Conservation (phyloP, 306 rosid species). For the Cicer bijugum region DNA sequence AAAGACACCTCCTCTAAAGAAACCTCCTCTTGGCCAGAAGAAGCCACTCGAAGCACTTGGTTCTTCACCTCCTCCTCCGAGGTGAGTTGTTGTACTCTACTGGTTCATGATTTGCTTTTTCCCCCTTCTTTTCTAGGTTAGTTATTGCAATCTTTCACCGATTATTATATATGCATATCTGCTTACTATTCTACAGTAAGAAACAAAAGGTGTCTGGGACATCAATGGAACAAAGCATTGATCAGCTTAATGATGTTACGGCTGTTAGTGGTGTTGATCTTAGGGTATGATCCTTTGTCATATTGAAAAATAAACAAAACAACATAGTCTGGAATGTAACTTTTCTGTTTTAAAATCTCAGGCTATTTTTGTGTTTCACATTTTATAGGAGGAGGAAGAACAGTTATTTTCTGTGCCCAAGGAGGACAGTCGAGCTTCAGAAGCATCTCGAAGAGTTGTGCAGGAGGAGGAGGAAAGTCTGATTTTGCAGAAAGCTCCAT, state of each 20-base stretch:
- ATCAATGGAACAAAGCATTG: slow-evolving; percentile 86
- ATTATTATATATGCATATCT: slow-evolving; percentile 34
- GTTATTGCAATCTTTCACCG: neutral
- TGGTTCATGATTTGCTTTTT: slow-evolving; percentile 25
- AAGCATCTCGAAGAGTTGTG: slow-evolving; percentile 85
- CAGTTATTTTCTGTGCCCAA: slow-evolving; percentile 85
- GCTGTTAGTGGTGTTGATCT: slow-evolving; percentile 98
- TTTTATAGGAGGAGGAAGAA: slow-evolving; percentile 86
- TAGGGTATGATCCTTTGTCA: slow-evolving; percentile 63
- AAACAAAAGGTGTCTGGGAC: slow-evolving; percentile 86
- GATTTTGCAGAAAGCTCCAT: slow-evolving; percentile 75
- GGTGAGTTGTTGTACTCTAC: slow-evolving; percentile 52
- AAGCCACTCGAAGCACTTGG: slow-evolving; percentile 86
- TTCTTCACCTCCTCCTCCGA: slow-evolving; percentile 79
- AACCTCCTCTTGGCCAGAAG: slow-evolving; percentile 78
- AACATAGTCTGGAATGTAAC: slow-evolving; percentile 18
- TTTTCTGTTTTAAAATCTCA: slow-evolving; percentile 33
- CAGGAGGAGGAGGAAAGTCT: slow-evolving; percentile 94
- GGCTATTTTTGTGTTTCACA: neutral
- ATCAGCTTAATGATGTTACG: slow-evolving; percentile 91
- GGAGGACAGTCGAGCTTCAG: slow-evolving; percentile 88
- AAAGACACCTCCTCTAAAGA: slow-evolving; percentile 67
- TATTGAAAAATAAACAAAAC: neutral
- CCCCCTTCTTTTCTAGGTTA: neutral
- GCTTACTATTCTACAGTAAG: slow-evolving; percentile 60